Base-by-base conservation (phyloP, 2,329 filamentous ascomycete genomes). In the Penicillium sp. region DNA sequence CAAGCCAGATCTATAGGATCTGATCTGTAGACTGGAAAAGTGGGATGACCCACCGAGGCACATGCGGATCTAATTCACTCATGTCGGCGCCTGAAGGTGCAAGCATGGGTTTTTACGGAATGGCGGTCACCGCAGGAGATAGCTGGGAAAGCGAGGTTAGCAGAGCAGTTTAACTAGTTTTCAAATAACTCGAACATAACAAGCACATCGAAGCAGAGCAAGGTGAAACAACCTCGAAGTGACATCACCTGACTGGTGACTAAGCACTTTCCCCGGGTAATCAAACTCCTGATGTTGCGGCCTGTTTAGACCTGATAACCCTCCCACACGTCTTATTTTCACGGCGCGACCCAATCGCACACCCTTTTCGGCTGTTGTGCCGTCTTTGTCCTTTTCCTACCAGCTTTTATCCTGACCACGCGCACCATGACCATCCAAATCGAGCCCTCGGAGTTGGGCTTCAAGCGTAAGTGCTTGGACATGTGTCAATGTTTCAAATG, bases 361-460 rank as follows among this genome's bases (percentile, higher is more conserved):
- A 39, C 40, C 42, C 34, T 34, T 5, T 44, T 18, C 46, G 31
- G 43, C 24, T 13, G 24, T 32, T 40, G 34, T 46, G 10, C 43
- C 40, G 29, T 32, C 21, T 52, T 36, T 46, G 7, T 43, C 36
- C n/a, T 43, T 24, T 54, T 38, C 24, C 32, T 40, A 7, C 24
- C 36, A 18, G 38, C 38, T 44, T 10, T 39, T 11, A 24, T 27
- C 36, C 45, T 32, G 29, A 44, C 40, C 32, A 49, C 57, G 63
- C 58, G 62, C 65, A 83, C 70, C 78, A 97, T 97, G 94, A 95
- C 93, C 67, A 89, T 99, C 79, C 90, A 96, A 69, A 90, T 99
- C 72, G 88, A 94, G 69, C 94, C 93, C 57, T 77, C 85, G 66
- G 94, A 97, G 84, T 86, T 99, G 73, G 90, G 86, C 79, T 99